Base-by-base conservation (phyloP, 768 basidiomycete genomes). In the Gloeophyllum trabeum region DNA sequence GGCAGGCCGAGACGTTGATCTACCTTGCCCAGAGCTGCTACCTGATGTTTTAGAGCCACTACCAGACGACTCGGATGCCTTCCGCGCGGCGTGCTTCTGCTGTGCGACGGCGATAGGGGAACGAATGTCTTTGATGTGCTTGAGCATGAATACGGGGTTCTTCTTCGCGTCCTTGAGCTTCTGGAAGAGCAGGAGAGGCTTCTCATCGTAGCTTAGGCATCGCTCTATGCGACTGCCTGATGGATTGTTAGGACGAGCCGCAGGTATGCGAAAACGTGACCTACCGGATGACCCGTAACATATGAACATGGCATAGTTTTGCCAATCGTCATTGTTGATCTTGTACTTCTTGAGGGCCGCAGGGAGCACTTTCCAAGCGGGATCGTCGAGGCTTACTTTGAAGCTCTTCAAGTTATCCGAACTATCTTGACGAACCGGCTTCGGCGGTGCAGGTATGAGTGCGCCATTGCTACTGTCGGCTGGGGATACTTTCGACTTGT, bases 231-330 rank as follows among this genome's bases (percentile, higher is more conserved):
- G 78, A 52, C 78, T 80, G 45, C 76, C 80, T 84, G 47, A n/a
- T 28, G 32, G 16, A 46, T 18, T n/a, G 12, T 24, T 42, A 54
- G 10, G 16, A 16, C 16, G 28, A 10, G 28, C 16, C 10, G 56
- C 60, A 60, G 1, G 59, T 57, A 44, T 48, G 63, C 50, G 6
- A 61, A 30, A 36, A 25, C 12, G 10, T n/a, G 23, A 55, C 75
- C 51, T 55, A 91, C 93, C 90, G 41, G 91, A 70, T 41, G 83
- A 81, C 7, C 93, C 94, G 60, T 94, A 97, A 53, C 94, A 98
- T 46, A 99, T 98, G 64, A 99, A 99, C 83, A 99, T 87, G 22
- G 96, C 96, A 65, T 98, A 99, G 54, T 91, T 88, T 67, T 91
- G 84, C 96, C 96, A 99, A 59, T 88, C 93, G 49, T 98, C 96